A percentile compares a stretch with the other conserved stretches of the same genome.
Evolutionary conservation across 2,329 filamentous ascomycete species (phyloP).

Genomic region (Phialophora chinensis): DNA sequence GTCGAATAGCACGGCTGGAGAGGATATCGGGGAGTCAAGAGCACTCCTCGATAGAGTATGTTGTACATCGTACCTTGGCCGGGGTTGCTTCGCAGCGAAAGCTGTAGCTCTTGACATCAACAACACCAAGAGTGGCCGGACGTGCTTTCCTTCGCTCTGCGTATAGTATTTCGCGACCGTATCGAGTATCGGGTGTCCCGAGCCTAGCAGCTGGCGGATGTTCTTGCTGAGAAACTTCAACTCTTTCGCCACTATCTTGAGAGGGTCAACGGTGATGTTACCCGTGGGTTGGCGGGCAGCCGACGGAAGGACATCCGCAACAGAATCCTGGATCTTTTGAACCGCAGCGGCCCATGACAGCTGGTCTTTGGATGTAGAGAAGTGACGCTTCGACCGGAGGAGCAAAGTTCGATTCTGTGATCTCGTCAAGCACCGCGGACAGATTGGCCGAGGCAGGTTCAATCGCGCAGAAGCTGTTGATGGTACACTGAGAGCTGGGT

Average conservation of each 20-base stretch:
- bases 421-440: slow-evolving; percentile 32
- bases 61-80: slow-evolving; percentile 51
- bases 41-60: slow-evolving; percentile 43
- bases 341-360: slow-evolving; percentile 51
- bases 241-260: slow-evolving; percentile 90
- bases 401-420: slow-evolving; percentile 15
- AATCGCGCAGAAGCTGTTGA: slow-evolving; percentile 22
- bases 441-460: slow-evolving; percentile 22
- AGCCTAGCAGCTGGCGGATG: slow-evolving; percentile 89
- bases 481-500: slow-evolving; percentile 10
- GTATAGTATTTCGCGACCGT: slow-evolving; percentile 98
- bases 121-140: slow-evolving; percentile 90
- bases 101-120: slow-evolving; percentile 95
- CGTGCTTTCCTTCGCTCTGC: slow-evolving; percentile 93
- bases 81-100: slow-evolving; percentile 69
- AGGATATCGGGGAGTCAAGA: slow-evolving; percentile 67
- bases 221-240: slow-evolving; percentile 96
- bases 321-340: slow-evolving; percentile 59
- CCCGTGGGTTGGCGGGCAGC: slow-evolving; percentile 46
- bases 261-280: slow-evolving; percentile 80
- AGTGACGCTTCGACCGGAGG: slow-evolving; percentile 22
- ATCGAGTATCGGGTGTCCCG: slow-evolving; percentile 91
- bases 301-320: slow-evolving; percentile 49
- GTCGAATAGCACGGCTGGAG: slow-evolving; percentile 72
- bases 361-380: slow-evolving; percentile 24